Evolutionary conservation across 2,329 filamentous ascomycete species (phyloP).

Genomic region (Aspergillus quadricinctus): DNA sequence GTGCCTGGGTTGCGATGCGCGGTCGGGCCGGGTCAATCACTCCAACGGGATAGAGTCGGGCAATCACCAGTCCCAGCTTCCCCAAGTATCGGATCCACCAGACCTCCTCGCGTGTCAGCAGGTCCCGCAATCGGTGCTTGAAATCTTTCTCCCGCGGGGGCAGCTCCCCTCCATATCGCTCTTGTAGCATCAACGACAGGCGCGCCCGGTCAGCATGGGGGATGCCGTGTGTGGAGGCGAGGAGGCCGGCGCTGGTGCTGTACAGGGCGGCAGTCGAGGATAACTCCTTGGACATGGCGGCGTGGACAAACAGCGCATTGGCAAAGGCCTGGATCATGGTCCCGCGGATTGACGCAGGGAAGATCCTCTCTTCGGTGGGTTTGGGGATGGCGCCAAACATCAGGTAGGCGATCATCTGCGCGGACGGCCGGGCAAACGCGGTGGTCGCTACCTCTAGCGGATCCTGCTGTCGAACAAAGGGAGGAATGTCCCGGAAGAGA

Average conservation of each 20-base stretch:
- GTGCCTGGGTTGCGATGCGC: slow-evolving; percentile 22
- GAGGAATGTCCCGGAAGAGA: slow-evolving; percentile 62
- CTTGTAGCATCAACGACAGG: slow-evolving; percentile 29
- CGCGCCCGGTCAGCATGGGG: slow-evolving; percentile 31
- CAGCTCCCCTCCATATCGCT: slow-evolving; percentile 30
- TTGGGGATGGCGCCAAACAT: slow-evolving; percentile 47
- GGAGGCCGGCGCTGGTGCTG: slow-evolving; percentile 29
- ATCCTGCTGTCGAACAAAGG: slow-evolving; percentile 56
- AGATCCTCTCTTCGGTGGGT: slow-evolving; percentile 13
- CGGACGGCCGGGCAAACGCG: slow-evolving; percentile 46
- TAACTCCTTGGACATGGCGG: slow-evolving; percentile 29
- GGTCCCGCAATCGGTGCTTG: slow-evolving; percentile 22
- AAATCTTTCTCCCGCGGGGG: slow-evolving; percentile 30
- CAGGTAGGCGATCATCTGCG: slow-evolving; percentile 44
- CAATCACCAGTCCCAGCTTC: slow-evolving; percentile 26
- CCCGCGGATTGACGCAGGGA: slow-evolving; percentile 22
- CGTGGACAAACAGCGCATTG: slow-evolving; percentile 30
- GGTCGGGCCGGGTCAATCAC: slow-evolving; percentile 21
- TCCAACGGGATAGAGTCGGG: slow-evolving; percentile 29
- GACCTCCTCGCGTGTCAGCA: slow-evolving; percentile 29
- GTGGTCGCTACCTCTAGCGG: slow-evolving; percentile 62
- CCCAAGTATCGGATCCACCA: slow-evolving; percentile 35
- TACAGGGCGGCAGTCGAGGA: slow-evolving; percentile 29
- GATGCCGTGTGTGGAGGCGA: slow-evolving; percentile 32
- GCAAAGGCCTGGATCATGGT: slow-evolving; percentile 28